These are phyloP conservation scores for Delitschia confertaspora DNA, from an alignment of 495 filamentous ascomycete species.

Conservation along the genomic window DNA sequence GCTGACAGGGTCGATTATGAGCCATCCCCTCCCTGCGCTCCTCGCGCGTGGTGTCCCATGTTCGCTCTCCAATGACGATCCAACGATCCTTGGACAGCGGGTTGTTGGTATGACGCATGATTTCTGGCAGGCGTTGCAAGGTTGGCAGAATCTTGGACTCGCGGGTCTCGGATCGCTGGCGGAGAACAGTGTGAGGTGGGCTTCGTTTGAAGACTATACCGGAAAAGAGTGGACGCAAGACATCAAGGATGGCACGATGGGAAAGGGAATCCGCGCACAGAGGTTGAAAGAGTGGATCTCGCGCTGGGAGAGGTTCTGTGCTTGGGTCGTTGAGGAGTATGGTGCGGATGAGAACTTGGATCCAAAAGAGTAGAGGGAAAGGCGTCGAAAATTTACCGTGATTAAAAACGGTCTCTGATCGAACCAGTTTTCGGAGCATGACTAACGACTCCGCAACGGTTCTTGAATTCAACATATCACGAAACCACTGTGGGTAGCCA, in stretches of 20 bases:
- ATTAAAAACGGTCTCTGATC: not conserved
- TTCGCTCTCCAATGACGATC: constrained; percentile 76
- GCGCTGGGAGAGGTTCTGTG: constrained; percentile 83
- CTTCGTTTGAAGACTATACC: constrained; percentile 71
- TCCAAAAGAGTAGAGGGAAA: constrained; percentile 13
- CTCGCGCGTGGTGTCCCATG: constrained; percentile 74
- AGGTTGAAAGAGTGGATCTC: constrained; percentile 67
- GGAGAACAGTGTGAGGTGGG: constrained; percentile 87
- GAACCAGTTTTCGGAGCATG: too few relatives aligned
- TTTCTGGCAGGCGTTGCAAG: constrained; percentile 86
- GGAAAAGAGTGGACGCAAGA: constrained; percentile 59
- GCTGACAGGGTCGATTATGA: constrained; percentile 63
- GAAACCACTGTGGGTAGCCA: too few relatives aligned
- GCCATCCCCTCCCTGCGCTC: constrained; percentile 74
- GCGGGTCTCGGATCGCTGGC: constrained; percentile 75
- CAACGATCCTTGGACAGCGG: constrained; percentile 69
- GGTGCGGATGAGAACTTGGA: constrained; percentile 38
- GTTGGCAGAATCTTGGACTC: constrained; percentile 74
- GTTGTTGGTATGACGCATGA: constrained; percentile 72
- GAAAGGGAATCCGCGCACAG: constrained; percentile 60
- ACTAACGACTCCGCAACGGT: too few relatives aligned
- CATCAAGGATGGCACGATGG: constrained; percentile 63
- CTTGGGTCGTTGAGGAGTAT: constrained; percentile 80
- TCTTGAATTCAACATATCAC: too few relatives aligned
- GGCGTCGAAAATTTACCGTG: not conserved